phyloP scores from a whole-genome alignment of 2,329 filamentous ascomycete species.

The Colletotrichum sp. region DNA sequence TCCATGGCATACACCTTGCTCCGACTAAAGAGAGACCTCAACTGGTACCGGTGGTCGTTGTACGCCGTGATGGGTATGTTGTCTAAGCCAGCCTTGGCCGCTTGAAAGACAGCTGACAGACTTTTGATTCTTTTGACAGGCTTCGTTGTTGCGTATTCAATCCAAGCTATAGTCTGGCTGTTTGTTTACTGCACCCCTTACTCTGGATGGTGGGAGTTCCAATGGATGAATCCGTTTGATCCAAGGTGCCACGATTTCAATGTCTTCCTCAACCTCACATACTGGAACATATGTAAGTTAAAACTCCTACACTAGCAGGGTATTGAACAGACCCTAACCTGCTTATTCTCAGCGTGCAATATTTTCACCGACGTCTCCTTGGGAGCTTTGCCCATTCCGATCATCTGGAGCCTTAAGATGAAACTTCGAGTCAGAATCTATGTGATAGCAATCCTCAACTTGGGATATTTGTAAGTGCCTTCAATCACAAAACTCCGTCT shows the following conservation, averaged over 20 bases:
- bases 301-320: not conserved
- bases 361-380: conserved; percentile 34
- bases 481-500: not conserved
- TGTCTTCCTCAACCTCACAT: conserved; percentile 23
- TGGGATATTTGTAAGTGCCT: conserved; percentile 31
- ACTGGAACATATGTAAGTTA: conserved; percentile 26
- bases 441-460: conserved; percentile 32
- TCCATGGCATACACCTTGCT: conserved; percentile 26
- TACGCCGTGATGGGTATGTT: conserved; percentile 23
- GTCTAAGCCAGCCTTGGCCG: not conserved
- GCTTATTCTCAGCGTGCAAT: conserved; percentile 23
- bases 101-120: not conserved
- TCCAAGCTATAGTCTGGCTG: conserved; percentile 24
- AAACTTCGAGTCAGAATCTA: conserved; percentile 28
- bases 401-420: conserved; percentile 34
- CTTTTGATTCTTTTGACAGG: not conserved
- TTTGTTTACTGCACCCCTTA: conserved; percentile 28
- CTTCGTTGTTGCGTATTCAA: conserved; percentile 24
- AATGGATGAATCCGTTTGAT: conserved; percentile 27
- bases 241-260: conserved; percentile 24
- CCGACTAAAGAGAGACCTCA: conserved; percentile 23
- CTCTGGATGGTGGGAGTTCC: conserved; percentile 29
- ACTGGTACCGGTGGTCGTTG: conserved; percentile 26
- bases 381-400: conserved; percentile 31
- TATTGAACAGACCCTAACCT: too few relatives aligned